Base-by-base conservation (phyloP, 768 basidiomycete species). In the Xerocomus potaroensis region DNA sequence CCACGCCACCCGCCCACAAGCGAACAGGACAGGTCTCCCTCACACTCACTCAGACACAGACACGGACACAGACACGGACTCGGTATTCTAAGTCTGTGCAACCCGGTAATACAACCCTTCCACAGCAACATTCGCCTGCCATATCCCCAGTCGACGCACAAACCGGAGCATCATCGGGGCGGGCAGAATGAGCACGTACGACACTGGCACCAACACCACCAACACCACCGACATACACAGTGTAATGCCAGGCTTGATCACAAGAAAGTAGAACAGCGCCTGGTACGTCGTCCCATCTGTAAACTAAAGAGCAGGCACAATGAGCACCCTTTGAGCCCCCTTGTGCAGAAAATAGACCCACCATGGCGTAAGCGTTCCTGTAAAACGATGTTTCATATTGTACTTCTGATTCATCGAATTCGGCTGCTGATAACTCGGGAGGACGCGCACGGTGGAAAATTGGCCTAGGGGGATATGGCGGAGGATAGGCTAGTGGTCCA, bases 221-320 rank as follows among this genome's bases (percentile, higher is more conserved):
- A 87, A 61, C 18, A 69, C 54, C 12, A 87, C 61, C 5, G 78
- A 75, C 29, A 90, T 69, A 15, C 84, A 68, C 22, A 91, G 65
- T 1, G 87, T 88, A 63, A 91, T 85, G 24, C 79, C 74, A 3
- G 89, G 87, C 62, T 91, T 91, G 71, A 91, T 81, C 41, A 91
- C 85, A 50, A 91, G 76, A 68, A 91, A 91, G 63, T 91, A 91
- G 72, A 91, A 91, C 3, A 91, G 74, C 0, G 89, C 83, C 69
- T 87, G 86, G 64, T 88, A 91, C 15, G 88, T 86, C 5, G 84
- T 87, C 31, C 84, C 69, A 57, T 91, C 88, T 33, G 83, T 82
- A 66, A 91, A 91, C 87, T 89, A 54, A n/a, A n/a, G n/a, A n/a
- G n/a, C n/a, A n/a, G n/a, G n/a, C 16, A 21, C 26, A 27, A 27